These are phyloP conservation scores for Boletus rubroflammeus DNA, from an alignment of 768 basidiomycete species.

Conservation along the genomic window DNA sequence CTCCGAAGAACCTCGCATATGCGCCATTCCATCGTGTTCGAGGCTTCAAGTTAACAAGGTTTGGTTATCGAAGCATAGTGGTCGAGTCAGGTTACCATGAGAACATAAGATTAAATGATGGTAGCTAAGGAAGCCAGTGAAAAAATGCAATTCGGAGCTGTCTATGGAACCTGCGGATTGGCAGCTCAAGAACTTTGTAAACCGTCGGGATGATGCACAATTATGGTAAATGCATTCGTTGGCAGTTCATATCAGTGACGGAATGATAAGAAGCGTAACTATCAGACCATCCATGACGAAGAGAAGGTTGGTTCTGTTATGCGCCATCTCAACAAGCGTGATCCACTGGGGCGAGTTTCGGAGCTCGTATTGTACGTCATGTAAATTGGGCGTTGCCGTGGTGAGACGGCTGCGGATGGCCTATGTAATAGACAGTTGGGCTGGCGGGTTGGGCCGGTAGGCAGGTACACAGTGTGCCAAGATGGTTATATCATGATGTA, in stretches of 20 bases:
- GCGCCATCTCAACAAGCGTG: neutral
- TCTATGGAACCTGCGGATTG: neutral
- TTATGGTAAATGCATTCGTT: too few species aligned
- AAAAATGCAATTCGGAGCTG: neutral
- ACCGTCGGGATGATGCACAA: too few species aligned
- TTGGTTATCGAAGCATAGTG: constrained; percentile 8
- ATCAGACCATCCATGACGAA: constrained; percentile 14
- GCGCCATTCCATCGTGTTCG: neutral
- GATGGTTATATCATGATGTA: constrained; percentile 5
- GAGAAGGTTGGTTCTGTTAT: too few species aligned
- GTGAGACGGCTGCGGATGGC: neutral
- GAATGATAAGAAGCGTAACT: constrained; percentile 1
- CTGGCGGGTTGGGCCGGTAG: neutral
- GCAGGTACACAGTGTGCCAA: neutral
- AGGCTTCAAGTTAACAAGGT: constrained; percentile 5
- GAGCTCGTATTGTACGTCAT: constrained; percentile 1
- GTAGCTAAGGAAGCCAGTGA: constrained; percentile 9
- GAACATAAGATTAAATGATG: constrained; percentile 10
- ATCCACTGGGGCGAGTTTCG: constrained; percentile 3
- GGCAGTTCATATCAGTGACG: too few species aligned
- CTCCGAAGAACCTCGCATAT: neutral
- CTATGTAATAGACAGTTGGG: neutral
- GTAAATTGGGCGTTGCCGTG: constrained; percentile 10
- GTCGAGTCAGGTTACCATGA: constrained; percentile 11
- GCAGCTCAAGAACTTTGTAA: neutral